A percentile compares a stretch with the other conserved stretches of the same genome.
Evolutionary conservation across 306 rosid species (phyloP).

Genomic region (Rosa chinensis): DNA sequence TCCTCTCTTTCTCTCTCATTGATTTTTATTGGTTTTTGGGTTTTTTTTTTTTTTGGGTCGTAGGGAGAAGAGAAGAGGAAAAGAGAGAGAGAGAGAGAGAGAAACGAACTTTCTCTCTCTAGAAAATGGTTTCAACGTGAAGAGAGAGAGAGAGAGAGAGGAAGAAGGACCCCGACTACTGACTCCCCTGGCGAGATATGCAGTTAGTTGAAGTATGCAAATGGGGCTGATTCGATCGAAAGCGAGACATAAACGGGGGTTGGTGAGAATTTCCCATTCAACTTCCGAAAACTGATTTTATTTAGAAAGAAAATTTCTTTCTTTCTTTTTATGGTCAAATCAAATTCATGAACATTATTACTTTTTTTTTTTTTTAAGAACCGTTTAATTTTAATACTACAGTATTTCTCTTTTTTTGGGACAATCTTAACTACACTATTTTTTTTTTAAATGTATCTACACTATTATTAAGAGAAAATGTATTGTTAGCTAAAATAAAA

Average conservation of each 20-base stretch:
- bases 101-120: slow-evolving; percentile 19
- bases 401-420: too few species aligned
- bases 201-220: neutral
- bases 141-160: slow-evolving; percentile 20
- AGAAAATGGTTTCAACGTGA: slow-evolving; percentile 43
- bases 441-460: too few species aligned
- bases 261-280: neutral
- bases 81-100: slow-evolving; percentile 6
- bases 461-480: too few species aligned
- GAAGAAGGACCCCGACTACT: too few species aligned
- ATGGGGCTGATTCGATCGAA: neutral
- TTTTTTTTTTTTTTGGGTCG: neutral
- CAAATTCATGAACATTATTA: neutral
- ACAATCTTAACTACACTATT: too few species aligned
- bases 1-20: slow-evolving; percentile 16
- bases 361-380: too few species aligned
- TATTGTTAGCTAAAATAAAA: too few species aligned
- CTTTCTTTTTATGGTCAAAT: neutral
- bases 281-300: neutral
- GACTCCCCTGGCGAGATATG: neutral
- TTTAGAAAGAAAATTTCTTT: too few species aligned
- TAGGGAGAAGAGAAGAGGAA: too few species aligned
- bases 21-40: neutral
- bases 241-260: neutral
- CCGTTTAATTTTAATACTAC: too few species aligned